Base-by-base conservation (phyloP, 1,139 yeast genomes). In the Blastobotrys ciferrii region DNA sequence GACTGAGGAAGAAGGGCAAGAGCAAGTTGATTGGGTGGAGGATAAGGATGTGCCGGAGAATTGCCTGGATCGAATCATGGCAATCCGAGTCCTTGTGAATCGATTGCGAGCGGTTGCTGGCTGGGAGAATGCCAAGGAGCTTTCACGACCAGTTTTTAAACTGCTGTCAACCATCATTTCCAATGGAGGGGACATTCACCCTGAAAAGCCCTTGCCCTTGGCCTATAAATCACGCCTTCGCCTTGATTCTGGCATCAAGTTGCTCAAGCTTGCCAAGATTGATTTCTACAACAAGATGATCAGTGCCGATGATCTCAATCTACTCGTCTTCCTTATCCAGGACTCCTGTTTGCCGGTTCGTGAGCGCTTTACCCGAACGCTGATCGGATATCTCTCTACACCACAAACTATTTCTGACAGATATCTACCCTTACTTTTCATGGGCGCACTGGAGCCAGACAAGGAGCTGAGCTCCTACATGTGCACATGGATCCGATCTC, bases 181-280 rank as follows among this genome's bases (percentile, higher is more conserved):
- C 2, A 84, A 84, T 62, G 85, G 86, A 43, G 96, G 96, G n/a
- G 96, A 89, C 60, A 76, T 89, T 23, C 78, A 83, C 2, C 72
- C 77, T 23, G 73, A 74, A 20, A 71, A 72, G 41, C 66, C 71
- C 12, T 85, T 96, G 0, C 95, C 96, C 5, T 70, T 66, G 32
- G 66, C 68, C 25, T 81, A 72, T 58, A 84, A 82, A 57, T 75
- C 81, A 54, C 77, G 80, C 54, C 67, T 89, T 38, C 74, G 95
- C 54, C 69, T 86, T 7, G 74, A 72, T 23, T 92, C 95, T 0
- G 96, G 95, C 0, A 61, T 77, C 39, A 75, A 74, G 57, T 61
- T 89, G 6, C 65, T 89, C 33, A 83, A 85, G 58, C 64, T 89
- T 28, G 87, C 91, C 1, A 77, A 79, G 57, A 62, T 68, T 18